Conservation (phyloP, 345 rosid species). For the Arabidopsis thaliana region DNA sequence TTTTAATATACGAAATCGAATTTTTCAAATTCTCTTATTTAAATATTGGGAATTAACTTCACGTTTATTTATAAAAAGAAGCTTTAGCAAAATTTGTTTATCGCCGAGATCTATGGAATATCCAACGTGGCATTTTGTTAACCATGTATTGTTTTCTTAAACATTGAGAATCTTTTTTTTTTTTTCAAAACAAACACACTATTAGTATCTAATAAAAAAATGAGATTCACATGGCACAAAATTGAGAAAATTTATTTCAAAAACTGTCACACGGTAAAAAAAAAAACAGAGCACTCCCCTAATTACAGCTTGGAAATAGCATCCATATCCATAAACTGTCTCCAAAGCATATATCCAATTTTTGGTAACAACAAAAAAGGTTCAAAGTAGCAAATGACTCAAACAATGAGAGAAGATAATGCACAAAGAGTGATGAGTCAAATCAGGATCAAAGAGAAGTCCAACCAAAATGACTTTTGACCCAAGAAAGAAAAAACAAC, state of each 20-base stretch:
- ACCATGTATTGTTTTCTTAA: background rate
- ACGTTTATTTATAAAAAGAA: background rate
- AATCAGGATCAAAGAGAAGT: background rate
- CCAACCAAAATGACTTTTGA: constrained; percentile 15
- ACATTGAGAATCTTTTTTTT: too few relatives aligned
- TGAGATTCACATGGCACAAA: too few relatives aligned
- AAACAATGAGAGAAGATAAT: background rate
- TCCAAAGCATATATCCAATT: background rate
- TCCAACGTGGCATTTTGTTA: background rate
- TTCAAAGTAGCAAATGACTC: background rate
- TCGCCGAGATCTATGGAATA: background rate
- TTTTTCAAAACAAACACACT: too few relatives aligned
- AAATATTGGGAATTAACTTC: background rate
- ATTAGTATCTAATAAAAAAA: too few relatives aligned
- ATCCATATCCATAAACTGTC: background rate
- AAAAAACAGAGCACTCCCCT: too few relatives aligned
- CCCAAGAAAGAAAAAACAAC: background rate
- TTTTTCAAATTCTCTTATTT: constrained; percentile 1
- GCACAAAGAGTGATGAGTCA: background rate
- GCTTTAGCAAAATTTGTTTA: background rate
- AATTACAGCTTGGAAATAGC: background rate
- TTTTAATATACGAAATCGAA: background rate
- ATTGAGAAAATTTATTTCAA: too few relatives aligned
- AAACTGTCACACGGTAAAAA: too few relatives aligned
- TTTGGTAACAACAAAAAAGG: background rate